Evolutionary conservation across 768 basidiomycete genomes (phyloP).

Genomic region (Xerocomellus chrysenteron): DNA sequence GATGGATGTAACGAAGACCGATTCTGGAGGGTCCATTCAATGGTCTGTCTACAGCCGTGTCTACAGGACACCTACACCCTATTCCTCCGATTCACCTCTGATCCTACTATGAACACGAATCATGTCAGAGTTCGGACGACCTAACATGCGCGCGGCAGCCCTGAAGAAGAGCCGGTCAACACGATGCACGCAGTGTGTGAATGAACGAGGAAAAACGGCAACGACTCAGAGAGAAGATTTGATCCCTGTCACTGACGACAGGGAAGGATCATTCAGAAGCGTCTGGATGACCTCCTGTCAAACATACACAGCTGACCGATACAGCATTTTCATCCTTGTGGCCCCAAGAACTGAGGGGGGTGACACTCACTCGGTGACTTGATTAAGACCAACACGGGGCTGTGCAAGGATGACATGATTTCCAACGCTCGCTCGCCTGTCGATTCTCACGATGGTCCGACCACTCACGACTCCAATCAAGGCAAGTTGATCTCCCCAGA

Average conservation of each 20-base stretch:
- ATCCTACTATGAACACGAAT: conserved; percentile 1
- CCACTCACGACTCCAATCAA: neutral
- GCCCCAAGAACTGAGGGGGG: neutral
- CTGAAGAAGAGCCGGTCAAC: conserved; percentile 14
- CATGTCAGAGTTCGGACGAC: neutral
- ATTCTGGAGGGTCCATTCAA: neutral
- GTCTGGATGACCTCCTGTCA: conserved; percentile 28
- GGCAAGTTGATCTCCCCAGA: neutral
- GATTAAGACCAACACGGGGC: neutral
- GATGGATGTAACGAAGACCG: neutral
- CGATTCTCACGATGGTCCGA: conserved; percentile 2
- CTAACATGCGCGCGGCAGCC: neutral
- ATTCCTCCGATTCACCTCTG: neutral
- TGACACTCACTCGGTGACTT: conserved; percentile 8
- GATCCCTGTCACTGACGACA: conserved; percentile 12
- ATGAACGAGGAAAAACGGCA: neutral
- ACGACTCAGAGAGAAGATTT: conserved; percentile 37
- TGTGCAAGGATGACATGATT: neutral
- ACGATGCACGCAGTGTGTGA: neutral
- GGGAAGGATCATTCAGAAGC: conserved; percentile 30
- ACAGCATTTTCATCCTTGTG: conserved; percentile 24
- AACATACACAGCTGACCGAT: conserved; percentile 14
- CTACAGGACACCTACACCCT: conserved; percentile 1
- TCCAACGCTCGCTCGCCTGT: neutral
- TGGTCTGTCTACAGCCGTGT: neutral